phyloP scores from a whole-genome alignment of 257 asterid species.

The Marsdenia floribunda region DNA sequence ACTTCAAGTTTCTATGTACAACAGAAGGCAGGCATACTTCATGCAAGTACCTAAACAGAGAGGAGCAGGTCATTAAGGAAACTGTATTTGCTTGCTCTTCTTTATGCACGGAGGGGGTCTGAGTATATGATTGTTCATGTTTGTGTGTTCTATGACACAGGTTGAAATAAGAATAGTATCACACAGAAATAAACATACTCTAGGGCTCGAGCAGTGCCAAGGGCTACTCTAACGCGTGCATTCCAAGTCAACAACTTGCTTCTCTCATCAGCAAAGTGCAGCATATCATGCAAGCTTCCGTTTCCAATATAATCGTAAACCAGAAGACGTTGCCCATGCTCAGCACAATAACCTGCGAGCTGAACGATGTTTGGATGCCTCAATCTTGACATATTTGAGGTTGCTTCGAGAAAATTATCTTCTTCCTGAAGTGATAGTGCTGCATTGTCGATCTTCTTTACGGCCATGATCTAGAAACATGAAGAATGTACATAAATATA shows the following conservation, averaged over 20 bases:
- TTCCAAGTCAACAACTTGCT: constrained; percentile 90
- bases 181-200: constrained; percentile 52
- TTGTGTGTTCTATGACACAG: neutral
- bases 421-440: constrained; percentile 92
- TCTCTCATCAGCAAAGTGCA: constrained; percentile 90
- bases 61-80: constrained; percentile 3
- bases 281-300: constrained; percentile 91
- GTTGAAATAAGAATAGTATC: constrained; percentile 11
- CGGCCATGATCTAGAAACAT: constrained; percentile 61
- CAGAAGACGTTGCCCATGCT: constrained; percentile 91
- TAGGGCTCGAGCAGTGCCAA: constrained; percentile 97
- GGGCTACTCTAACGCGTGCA: constrained; percentile 93
- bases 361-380: constrained; percentile 91
- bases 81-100: neutral
- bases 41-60: constrained; percentile 77
- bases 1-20: constrained; percentile 90
- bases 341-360: constrained; percentile 81
- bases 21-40: constrained; percentile 96
- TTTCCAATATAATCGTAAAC: constrained; percentile 73
- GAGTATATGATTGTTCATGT: neutral
- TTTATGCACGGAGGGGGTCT: neutral
- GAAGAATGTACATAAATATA: neutral
- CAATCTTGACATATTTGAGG: constrained; percentile 83
- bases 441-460: constrained; percentile 81
- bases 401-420: constrained; percentile 82